Percentiles rank a stretch among this genome's conserved stretches.
Conservation (phyloP, 495 filamentous ascomycete species). For the Hyphodiscus hymeniophilus region DNA sequence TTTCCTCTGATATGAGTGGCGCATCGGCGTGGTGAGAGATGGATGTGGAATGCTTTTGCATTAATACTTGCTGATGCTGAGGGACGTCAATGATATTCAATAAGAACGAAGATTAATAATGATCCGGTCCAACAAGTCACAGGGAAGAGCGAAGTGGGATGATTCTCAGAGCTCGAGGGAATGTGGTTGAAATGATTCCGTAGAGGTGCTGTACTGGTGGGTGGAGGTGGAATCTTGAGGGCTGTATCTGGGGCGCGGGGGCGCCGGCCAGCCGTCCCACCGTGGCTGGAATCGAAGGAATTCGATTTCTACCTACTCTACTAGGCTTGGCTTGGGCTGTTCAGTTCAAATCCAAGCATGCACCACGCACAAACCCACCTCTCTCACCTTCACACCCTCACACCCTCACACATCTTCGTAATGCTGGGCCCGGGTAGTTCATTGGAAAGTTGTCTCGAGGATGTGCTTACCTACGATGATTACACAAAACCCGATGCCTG, state of each 20-base stretch:
- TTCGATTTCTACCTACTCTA: too few relatives aligned
- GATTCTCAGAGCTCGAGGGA: not conserved
- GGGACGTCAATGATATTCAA: not conserved
- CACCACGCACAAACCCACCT: too few relatives aligned
- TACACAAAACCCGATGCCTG: too few relatives aligned
- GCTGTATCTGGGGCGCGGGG: not conserved
- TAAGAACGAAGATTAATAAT: not conserved
- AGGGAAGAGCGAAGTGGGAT: not conserved
- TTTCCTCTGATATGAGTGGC: constrained; percentile 2
- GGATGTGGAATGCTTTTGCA: constrained; percentile 1
- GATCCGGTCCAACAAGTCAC: not conserved
- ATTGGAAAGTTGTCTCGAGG: too few relatives aligned
- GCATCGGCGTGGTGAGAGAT: constrained; percentile 9
- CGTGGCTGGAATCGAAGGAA: too few relatives aligned
- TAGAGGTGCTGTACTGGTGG: not conserved
- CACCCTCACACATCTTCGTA: too few relatives aligned
- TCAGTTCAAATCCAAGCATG: too few relatives aligned
- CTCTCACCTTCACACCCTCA: too few relatives aligned
- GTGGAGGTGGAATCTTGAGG: not conserved
- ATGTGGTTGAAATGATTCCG: not conserved
- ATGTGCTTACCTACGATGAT: too few relatives aligned
- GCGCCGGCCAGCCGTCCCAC: too few relatives aligned
- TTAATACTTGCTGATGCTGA: constrained; percentile 4
- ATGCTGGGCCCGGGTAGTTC: too few relatives aligned
- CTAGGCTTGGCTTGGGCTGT: too few relatives aligned